A percentile compares a stretch with the other conserved stretches of the same genome.
phyloP scores from a whole-genome alignment of 768 basidiomycete genomes.

The Pisolithus albus region DNA sequence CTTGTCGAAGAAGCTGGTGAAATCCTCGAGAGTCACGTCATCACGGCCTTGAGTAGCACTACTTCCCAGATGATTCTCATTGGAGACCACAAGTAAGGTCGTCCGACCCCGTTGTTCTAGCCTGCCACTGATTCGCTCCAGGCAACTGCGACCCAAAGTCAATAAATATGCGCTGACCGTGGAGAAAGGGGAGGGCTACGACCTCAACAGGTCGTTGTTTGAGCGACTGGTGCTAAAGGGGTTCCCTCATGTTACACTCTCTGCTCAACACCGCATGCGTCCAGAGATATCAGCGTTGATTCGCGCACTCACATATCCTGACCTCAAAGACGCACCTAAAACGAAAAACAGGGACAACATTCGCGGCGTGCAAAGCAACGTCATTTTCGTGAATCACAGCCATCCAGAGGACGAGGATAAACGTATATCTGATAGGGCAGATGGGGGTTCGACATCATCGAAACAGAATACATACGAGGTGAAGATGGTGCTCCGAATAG shows the following conservation, averaged over 20 bases:
- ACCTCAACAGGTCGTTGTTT: constrained; percentile 62
- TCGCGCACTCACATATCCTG: constrained; percentile 57
- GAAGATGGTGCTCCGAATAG: constrained; percentile 57
- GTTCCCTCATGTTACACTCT: constrained; percentile 54
- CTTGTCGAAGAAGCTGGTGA: constrained; percentile 72
- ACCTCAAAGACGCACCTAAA: constrained; percentile 46
- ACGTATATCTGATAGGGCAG: constrained; percentile 38
- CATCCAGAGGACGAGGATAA: constrained; percentile 45
- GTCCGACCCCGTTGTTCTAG: background rate
- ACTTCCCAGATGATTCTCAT: constrained; percentile 57
- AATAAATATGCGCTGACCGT: constrained; percentile 59
- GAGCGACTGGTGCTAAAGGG: constrained; percentile 58
- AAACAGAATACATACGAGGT: constrained; percentile 59
- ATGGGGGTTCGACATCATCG: constrained; percentile 43
- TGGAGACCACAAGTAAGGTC: constrained; percentile 64
- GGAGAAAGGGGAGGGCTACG: constrained; percentile 61
- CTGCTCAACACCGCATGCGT: constrained; percentile 64
- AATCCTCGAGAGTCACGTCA: constrained; percentile 59
- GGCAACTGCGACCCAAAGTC: constrained; percentile 69
- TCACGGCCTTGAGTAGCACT: constrained; percentile 45
- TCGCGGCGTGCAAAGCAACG: constrained; percentile 48
- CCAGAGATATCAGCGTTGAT: constrained; percentile 64
- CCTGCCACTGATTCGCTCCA: constrained; percentile 16
- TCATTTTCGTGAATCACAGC: constrained; percentile 55
- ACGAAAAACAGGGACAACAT: constrained; percentile 47